Evolutionary conservation across 2,329 filamentous ascomycete genomes (phyloP), one percentile per base, ranked within the genome.

Genomic region (Lachnellula arida): DNA sequence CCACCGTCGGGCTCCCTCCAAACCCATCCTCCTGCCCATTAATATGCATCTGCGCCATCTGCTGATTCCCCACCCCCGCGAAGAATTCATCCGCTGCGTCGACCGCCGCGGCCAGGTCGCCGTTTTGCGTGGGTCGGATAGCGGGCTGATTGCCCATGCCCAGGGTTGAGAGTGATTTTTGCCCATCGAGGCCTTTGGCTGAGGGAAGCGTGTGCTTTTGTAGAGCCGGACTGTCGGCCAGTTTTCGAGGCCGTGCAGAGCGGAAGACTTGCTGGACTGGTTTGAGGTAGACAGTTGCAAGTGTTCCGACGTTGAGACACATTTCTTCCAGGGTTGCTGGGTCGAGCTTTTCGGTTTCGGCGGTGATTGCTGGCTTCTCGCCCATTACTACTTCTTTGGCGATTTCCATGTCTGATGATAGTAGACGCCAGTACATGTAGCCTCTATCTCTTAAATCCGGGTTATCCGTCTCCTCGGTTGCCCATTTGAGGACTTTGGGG

Each of bases 351-450:
- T 99, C 94, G 28, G 89, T 92, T 73, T 99, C 94, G 35, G 94
- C 93, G 1, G 92, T 96, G 72, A 99, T 97, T 7, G 93, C 83
- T 6, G 94, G 94, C 71, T 99, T 99, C 64, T 96, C 89, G 57
- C 94, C 93, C 93, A 99, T 97, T 63, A 99, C 92, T 51, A 99
- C 84, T 60, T 85, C 78, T 70, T 89, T 94, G 2, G 94, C 94
- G 0, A 88, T 84, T 49, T 87, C 85, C 64, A 96, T 93, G 70
- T 97, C 92, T 0, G 91, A 95, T 1, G 91, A 96, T 1, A 99
- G 80, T 14, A 99, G 81, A 4, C 94, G 89, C 94, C 94, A 99
- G 78, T 99, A 99, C 92, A 99, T 97, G 77, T 97, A 99, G 0
- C 94, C 94, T 66, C 94, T 81, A 71, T 99, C 94, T 61, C 94